A percentile compares a stretch with the other conserved stretches of the same genome.
Evolutionary conservation across 73 alveolate species (phyloP).

Genomic region (Durusdinium trenchii): DNA sequence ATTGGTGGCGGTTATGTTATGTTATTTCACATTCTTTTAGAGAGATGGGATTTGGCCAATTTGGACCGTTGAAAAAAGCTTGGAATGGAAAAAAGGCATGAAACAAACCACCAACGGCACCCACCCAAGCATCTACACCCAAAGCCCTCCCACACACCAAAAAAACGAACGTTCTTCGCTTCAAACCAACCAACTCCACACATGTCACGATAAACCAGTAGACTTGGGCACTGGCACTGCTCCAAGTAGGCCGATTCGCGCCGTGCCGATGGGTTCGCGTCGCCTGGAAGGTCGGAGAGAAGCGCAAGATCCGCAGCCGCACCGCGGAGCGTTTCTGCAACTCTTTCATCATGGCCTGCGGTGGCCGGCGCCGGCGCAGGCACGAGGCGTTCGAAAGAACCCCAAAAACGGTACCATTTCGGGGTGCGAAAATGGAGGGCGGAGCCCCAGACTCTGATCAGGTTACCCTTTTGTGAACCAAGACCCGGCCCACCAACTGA

Average conservation of each 20-base stretch:
- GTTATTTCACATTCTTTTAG: no score
- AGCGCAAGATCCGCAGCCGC: slow-evolving; percentile 73
- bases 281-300: slow-evolving; percentile 37
- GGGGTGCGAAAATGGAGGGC: not conserved
- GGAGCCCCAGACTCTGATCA: no score
- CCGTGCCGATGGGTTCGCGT: not conserved
- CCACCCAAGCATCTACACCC: no score
- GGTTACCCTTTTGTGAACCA: no score
- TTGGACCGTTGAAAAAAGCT: no score
- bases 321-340: slow-evolving; percentile 56
- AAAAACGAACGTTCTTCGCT: not conserved
- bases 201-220: not conserved
- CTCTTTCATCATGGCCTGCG: slow-evolving; percentile 37
- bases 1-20: no score
- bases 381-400: not conserved
- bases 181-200: not conserved
- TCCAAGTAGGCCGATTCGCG: not conserved
- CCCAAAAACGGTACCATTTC: not conserved
- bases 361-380: not conserved
- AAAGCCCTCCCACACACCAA: not conserved
- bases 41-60: no score
- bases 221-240: not conserved
- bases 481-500: no score
- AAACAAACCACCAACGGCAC: no score
- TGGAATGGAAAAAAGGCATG: no score